A percentile compares a stretch with the other conserved stretches of the same genome.
These are phyloP conservation scores for Puya raimondii DNA, from an alignment of 176 grass and related monocot species.

Conservation along the genomic window DNA sequence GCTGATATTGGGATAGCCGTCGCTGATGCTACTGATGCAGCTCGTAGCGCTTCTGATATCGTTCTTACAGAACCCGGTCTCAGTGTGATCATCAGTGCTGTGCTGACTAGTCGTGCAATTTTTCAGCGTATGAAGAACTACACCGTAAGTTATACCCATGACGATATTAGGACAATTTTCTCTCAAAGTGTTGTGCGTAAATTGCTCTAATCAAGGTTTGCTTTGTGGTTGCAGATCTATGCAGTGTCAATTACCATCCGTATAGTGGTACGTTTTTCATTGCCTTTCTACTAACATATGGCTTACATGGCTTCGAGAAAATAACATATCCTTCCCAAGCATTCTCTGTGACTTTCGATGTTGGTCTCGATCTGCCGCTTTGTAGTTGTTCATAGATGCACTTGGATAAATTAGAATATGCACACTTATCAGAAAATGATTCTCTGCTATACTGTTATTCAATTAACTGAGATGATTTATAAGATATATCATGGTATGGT, in stretches of 20 bases:
- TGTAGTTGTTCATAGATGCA: no score
- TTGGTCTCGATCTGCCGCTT: no score
- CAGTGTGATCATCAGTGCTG: conserved; percentile 91
- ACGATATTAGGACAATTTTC: background rate
- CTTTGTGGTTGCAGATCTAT: conserved; percentile 64
- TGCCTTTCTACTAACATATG: background rate
- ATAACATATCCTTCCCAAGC: background rate
- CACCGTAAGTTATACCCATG: conserved; percentile 35
- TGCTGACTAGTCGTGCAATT: conserved; percentile 86
- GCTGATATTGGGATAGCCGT: conserved; percentile 95
- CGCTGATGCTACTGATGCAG: conserved; percentile 75
- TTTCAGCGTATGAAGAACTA: conserved; percentile 97
- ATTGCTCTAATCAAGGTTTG: background rate
- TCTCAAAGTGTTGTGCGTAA: background rate
- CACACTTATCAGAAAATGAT: no score
- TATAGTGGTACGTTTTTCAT: conserved; percentile 66
- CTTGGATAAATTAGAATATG: no score
- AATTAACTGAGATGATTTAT: no score
- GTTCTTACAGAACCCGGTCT: conserved; percentile 82
- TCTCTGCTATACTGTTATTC: no score
- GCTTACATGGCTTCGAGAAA: background rate
- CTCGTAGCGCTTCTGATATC: conserved; percentile 81
- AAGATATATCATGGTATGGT: no score
- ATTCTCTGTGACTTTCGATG: background rate
- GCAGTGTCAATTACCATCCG: conserved; percentile 94